phyloP scores from a whole-genome alignment of 805 yeast genomes.

The Candida chilensis region DNA sequence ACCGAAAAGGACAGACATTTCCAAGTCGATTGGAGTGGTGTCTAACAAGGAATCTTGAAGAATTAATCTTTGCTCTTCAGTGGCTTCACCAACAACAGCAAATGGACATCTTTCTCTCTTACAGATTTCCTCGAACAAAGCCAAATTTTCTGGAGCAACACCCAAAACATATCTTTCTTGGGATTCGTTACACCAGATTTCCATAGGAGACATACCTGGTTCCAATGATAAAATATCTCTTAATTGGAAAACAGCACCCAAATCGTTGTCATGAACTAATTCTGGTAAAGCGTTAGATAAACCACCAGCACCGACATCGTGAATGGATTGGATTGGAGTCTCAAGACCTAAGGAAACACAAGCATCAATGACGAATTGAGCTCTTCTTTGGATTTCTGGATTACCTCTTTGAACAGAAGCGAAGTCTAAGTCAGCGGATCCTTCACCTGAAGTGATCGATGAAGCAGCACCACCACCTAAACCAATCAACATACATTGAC shows the following conservation, averaged over 20 bases:
- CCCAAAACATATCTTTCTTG: conserved; percentile 97
- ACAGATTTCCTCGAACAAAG: conserved; percentile 69
- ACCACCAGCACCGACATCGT: conserved; percentile 99
- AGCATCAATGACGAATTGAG: conserved; percentile 94
- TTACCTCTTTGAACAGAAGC: conserved; percentile 99
- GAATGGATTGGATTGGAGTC: conserved; percentile 87
- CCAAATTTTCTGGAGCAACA: conserved; percentile 71
- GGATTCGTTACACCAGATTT: conserved; percentile 99
- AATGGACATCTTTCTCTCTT: conserved; percentile 93
- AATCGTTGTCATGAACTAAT: conserved; percentile 90
- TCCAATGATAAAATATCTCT: conserved; percentile 86
- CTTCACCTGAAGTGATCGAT: conserved; percentile 92
- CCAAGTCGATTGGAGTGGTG: conserved; percentile 89
- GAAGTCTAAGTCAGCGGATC: conserved; percentile 91
- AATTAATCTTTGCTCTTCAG: conserved; percentile 73
- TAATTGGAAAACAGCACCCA: conserved; percentile 90
- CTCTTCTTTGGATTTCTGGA: conserved; percentile 98
- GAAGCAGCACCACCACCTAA: conserved; percentile 99
- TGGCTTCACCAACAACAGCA: conserved; percentile 94
- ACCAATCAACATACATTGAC: conserved; percentile 96
- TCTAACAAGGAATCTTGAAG: conserved; percentile 71
- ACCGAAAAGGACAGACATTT: conserved; percentile 91
- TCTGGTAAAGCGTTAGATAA: conserved; percentile 95
- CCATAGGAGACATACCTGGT: conserved; percentile 99
- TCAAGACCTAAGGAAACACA: conserved; percentile 74